Evolutionary conservation across 495 filamentous ascomycete species (phyloP).

Genomic region (Penicillium daleae): DNA sequence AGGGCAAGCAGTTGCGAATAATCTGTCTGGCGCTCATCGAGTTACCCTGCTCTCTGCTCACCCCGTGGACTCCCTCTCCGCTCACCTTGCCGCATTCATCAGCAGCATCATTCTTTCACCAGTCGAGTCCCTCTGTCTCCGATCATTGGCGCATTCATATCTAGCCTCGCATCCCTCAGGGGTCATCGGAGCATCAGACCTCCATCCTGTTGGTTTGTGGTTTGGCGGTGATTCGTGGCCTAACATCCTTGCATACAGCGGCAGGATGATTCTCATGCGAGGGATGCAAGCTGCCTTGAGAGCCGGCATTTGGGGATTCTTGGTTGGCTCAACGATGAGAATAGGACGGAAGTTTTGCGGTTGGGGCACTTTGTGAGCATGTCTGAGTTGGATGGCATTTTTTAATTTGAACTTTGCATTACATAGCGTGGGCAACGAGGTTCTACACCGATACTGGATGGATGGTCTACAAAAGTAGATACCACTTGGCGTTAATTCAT

Average conservation of each 20-base stretch:
- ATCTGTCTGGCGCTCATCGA: conserved; percentile 36
- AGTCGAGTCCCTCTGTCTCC: conserved; percentile 52
- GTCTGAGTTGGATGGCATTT: background rate
- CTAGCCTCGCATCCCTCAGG: conserved; percentile 34
- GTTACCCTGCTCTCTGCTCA: conserved; percentile 56
- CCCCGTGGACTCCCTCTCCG: conserved; percentile 49
- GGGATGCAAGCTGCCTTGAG: conserved; percentile 51
- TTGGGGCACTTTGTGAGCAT: conserved; percentile 47
- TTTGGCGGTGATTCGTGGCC: conserved; percentile 44
- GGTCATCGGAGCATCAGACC: conserved; percentile 28
- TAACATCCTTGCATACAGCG: conserved; percentile 45
- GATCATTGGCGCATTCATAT: conserved; percentile 50
- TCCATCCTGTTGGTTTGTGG: conserved; percentile 44
- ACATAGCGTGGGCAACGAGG: background rate
- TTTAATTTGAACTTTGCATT: conserved; percentile 1
- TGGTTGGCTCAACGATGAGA: conserved; percentile 47
- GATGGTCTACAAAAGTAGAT: background rate
- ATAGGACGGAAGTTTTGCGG: conserved; percentile 50
- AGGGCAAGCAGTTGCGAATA: conserved; percentile 12
- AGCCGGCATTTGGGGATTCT: conserved; percentile 48
- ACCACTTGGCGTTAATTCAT: conserved; percentile 12
- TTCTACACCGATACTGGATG: background rate
- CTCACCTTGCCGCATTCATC: conserved; percentile 47
- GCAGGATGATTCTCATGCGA: conserved; percentile 49
- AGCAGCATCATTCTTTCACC: conserved; percentile 49